Percentiles rank a stretch among this genome's conserved stretches.
Conservation (phyloP, 805 yeast genomes). For the Ogataea zsoltii region DNA sequence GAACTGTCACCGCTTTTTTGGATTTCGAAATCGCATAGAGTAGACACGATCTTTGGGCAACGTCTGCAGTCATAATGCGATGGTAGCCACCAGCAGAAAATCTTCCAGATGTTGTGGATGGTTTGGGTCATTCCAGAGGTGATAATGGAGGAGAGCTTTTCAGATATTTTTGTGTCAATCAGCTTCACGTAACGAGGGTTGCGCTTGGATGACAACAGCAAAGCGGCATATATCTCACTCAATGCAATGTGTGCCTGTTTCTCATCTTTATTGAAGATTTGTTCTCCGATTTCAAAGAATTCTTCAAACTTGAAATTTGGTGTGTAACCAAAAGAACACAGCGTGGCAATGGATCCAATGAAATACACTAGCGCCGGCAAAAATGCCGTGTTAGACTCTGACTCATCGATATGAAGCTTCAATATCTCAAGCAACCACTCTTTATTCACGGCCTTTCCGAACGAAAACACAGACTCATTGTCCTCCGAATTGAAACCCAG, state of each 20-base stretch:
- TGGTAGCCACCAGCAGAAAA: slow-evolving; percentile 75
- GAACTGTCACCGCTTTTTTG: slow-evolving; percentile 51
- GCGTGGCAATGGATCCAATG: slow-evolving; percentile 47
- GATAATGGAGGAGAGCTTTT: slow-evolving; percentile 48
- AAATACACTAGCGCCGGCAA: slow-evolving; percentile 65
- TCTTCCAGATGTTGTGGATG: slow-evolving; percentile 69
- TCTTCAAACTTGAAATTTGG: slow-evolving; percentile 50
- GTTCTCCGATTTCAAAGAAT: slow-evolving; percentile 48
- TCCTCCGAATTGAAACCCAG: slow-evolving; percentile 46
- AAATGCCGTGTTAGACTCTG: slow-evolving; percentile 67
- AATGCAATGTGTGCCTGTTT: slow-evolving; percentile 73
- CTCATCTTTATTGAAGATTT: slow-evolving; percentile 61
- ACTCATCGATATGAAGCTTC: slow-evolving; percentile 57
- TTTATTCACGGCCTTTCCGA: slow-evolving; percentile 49
- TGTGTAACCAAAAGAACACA: slow-evolving; percentile 47
- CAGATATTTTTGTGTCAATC: slow-evolving; percentile 49
- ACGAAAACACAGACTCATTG: slow-evolving; percentile 35
- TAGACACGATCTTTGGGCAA: slow-evolving; percentile 49
- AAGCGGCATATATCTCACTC: slow-evolving; percentile 69
- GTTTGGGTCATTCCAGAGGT: slow-evolving; percentile 70
- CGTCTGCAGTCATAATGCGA: slow-evolving; percentile 68
- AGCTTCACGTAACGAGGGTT: slow-evolving; percentile 30
- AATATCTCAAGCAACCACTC: slow-evolving; percentile 60
- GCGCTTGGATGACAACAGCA: slow-evolving; percentile 52
- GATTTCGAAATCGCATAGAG: slow-evolving; percentile 48